Evolutionary conservation across 2,329 filamentous ascomycete genomes (phyloP), one percentile per base, ranked within the genome.

Genomic region (Sporothrix schenckii): DNA sequence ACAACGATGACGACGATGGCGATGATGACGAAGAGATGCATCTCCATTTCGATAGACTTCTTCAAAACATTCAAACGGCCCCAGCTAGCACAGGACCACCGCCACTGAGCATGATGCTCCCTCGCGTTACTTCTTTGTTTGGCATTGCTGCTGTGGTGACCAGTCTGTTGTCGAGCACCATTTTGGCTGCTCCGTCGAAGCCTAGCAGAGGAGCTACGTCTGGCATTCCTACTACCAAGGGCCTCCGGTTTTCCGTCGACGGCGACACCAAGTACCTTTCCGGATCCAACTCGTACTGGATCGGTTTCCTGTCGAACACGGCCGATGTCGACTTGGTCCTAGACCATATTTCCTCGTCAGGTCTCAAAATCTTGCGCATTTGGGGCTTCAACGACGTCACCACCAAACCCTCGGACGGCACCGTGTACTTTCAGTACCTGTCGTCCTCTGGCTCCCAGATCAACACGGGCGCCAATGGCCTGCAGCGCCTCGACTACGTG

Each of bases 391-490:
- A 88, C 78, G 86, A 88, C 73, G 85, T 87, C 16, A 87, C 80
- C 4, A 73, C 77, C 2, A 76, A 77, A 14, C 81, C 81, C 0
- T 70, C 74, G 2, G 70, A 74, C 5, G 80, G 79, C 2, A 75
- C 74, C 1, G 80, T 84, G 13, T 88, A 84, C 79, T 88, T 83
- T 79, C 87, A 88, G 75, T 80, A 81, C 60, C 83, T 88, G 72
- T 83, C 83, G 9, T 77, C 82, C 4, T 80, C 80, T 3, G 81
- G 81, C 3, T 83, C 84, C 3, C 84, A 84, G 24, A 90, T 91
- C 80, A 90, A 91, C 78, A 88, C 84, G 0, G 88, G 87, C 2
- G 75, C 83, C 49, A 80, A 90, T 76, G 88, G 89, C 19, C 84
- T 91, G 10, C 83, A 89, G 77, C 68, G 68, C 3, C 58, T 69